These are phyloP conservation scores for Mayamaea pseudoterrestris DNA, from an alignment of 108 stramenopile species.

Conservation along the genomic window DNA sequence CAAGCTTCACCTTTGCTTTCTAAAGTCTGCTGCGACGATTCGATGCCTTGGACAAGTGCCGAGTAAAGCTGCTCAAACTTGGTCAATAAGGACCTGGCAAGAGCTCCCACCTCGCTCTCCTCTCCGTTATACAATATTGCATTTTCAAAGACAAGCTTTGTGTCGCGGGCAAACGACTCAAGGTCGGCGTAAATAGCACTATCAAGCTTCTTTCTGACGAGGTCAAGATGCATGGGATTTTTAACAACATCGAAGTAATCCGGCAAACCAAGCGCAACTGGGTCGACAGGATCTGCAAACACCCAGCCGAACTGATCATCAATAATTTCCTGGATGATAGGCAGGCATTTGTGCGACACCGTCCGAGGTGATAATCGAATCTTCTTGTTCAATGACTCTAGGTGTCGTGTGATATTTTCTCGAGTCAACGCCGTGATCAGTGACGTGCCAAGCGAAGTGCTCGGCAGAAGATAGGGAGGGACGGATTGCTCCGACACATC, in stretches of 20 bases:
- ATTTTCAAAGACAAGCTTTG: constrained; percentile 73
- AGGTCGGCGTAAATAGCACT: constrained; percentile 60
- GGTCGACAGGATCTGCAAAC: constrained; percentile 89
- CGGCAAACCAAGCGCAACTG: constrained; percentile 80
- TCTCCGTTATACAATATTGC: constrained; percentile 81
- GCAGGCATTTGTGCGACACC: constrained; percentile 67
- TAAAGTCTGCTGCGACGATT: constrained; percentile 24
- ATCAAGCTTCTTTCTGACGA: constrained; percentile 68
- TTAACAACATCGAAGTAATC: constrained; percentile 93
- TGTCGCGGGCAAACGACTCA: constrained; percentile 49
- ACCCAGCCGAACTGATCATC: constrained; percentile 82
- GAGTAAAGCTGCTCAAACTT: constrained; percentile 7
- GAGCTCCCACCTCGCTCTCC: constrained; percentile 62
- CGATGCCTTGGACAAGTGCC: constrained; percentile 6
- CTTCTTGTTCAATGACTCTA: constrained; percentile 54
- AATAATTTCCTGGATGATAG: constrained; percentile 63
- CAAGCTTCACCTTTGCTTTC: constrained; percentile 63
- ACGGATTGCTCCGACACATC: too few relatives aligned
- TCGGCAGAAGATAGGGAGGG: too few relatives aligned
- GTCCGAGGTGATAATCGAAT: constrained; percentile 53
- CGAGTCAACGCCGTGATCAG: constrained; percentile 17
- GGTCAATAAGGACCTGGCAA: constrained; percentile 57
- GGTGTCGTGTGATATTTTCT: constrained; percentile 43
- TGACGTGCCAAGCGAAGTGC: constrained; percentile 2
- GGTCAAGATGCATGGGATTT: constrained; percentile 71